A percentile compares a stretch with the other conserved stretches of the same genome.
Conservation (phyloP, 2,329 filamentous ascomycete species). For the Plectosphaerella sp. region DNA sequence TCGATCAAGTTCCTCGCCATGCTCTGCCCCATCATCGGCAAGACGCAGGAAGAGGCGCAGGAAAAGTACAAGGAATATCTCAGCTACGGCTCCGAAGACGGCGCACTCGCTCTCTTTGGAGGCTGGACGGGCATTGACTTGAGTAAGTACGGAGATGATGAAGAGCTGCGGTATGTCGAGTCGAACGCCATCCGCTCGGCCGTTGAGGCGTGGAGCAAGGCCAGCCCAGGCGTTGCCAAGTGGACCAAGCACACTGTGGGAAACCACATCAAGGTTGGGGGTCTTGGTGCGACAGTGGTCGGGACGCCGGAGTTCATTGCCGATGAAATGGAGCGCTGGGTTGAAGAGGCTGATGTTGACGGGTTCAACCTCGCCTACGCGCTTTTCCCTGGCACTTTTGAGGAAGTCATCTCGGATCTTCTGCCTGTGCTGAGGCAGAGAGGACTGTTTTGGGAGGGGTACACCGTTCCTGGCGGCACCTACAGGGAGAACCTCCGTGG, state of each 20-base stretch:
- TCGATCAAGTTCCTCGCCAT: slow-evolving; percentile 58
- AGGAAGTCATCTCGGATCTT: slow-evolving; percentile 61
- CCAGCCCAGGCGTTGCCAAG: slow-evolving; percentile 21
- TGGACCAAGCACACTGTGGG: slow-evolving; percentile 29
- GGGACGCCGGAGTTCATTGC: slow-evolving; percentile 24
- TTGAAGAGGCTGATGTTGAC: slow-evolving; percentile 55
- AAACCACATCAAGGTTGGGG: slow-evolving; percentile 26
- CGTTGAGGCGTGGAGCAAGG: slow-evolving; percentile 40
- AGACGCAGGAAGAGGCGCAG: slow-evolving; percentile 55
- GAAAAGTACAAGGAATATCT: slow-evolving; percentile 52
- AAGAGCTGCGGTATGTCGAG: slow-evolving; percentile 58
- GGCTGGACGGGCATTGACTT: slow-evolving; percentile 66
- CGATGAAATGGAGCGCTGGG: slow-evolving; percentile 27
- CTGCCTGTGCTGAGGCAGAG: slow-evolving; percentile 56
- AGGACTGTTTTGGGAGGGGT: slow-evolving; percentile 51
- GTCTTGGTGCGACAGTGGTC: slow-evolving; percentile 21
- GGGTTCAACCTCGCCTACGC: slow-evolving; percentile 40
- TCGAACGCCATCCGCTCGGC: slow-evolving; percentile 55
- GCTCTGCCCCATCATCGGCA: slow-evolving; percentile 53
- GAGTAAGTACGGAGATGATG: slow-evolving; percentile 54
- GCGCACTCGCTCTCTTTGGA: slow-evolving; percentile 59
- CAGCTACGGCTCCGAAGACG: slow-evolving; percentile 54
- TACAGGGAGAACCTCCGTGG: slow-evolving; percentile 39
- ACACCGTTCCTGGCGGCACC: slow-evolving; percentile 34
- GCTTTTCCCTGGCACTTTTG: slow-evolving; percentile 54